These are phyloP conservation scores for Haplosporangium gracile DNA, from an alignment of 192 early-diverging fungal species.

Conservation along the genomic window DNA sequence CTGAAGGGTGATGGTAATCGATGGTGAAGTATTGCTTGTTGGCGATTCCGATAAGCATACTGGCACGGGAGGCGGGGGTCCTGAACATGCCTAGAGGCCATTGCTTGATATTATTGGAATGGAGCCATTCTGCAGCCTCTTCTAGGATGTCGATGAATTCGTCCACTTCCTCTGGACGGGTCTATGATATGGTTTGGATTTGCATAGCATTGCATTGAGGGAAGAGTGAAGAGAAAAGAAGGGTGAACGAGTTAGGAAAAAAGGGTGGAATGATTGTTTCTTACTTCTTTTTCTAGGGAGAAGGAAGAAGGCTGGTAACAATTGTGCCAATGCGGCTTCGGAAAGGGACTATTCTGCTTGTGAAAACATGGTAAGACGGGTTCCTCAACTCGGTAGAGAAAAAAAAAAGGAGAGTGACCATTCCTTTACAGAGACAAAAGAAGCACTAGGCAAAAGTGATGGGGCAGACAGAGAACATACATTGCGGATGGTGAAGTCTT, in stretches of 20 bases:
- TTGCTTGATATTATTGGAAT: slow-evolving; percentile 28
- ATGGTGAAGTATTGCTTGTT: slow-evolving; percentile 28
- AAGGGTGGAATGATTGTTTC: not conserved
- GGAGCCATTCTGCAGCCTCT: slow-evolving; percentile 8
- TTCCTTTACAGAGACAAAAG: not conserved
- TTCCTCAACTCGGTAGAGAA: too few relatives aligned
- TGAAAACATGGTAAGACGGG: too few relatives aligned
- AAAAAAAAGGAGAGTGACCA: not conserved
- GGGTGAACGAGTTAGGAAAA: not conserved
- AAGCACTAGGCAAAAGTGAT: not conserved
- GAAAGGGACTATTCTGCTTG: too few relatives aligned
- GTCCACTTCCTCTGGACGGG: slow-evolving; percentile 20
- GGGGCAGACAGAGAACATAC: not conserved
- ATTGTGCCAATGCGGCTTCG: too few relatives aligned
- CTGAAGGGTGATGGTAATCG: not conserved
- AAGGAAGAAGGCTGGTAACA: not conserved
- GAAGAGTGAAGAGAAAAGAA: not conserved
- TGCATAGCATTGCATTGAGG: too few relatives aligned
- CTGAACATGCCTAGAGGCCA: slow-evolving; percentile 42
- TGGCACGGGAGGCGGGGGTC: not conserved
- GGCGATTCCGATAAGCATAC: slow-evolving; percentile 16
- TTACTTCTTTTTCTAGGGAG: not conserved
- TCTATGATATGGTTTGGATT: not conserved
- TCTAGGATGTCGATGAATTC: slow-evolving; percentile 33
- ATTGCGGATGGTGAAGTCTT: slow-evolving; percentile 42